phyloP scores from a whole-genome alignment of 257 asterid genomes.

The Solanum etuberosum region DNA sequence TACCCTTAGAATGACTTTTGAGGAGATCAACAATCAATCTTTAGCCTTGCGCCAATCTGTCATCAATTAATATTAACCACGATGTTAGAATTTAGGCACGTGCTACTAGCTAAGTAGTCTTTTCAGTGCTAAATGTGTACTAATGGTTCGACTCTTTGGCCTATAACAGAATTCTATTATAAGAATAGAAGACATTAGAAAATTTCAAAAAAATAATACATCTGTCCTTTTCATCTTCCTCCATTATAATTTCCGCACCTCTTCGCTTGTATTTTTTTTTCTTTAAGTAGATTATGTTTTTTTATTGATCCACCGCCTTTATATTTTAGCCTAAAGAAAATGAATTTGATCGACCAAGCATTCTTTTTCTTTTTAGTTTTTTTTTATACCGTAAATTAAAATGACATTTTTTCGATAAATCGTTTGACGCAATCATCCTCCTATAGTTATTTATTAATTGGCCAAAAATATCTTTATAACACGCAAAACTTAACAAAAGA shows the following conservation, averaged over 20 bases:
- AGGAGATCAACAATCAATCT: background rate
- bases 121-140: background rate
- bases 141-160: background rate
- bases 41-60: background rate
- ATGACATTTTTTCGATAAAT: fast-evolving
- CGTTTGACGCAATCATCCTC: background rate
- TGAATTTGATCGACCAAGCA: background rate
- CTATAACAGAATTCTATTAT: too few relatives aligned
- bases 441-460: background rate
- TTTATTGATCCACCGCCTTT: background rate
- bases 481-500: background rate
- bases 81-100: background rate
- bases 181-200: background rate
- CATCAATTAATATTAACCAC: too few relatives aligned
- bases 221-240: too few relatives aligned
- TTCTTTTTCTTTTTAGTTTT: too few relatives aligned
- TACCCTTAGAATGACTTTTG: background rate
- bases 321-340: background rate
- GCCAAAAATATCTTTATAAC: background rate
- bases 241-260: too few relatives aligned
- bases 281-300: background rate
- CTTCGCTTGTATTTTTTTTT: background rate
- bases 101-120: background rate
- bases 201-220: too few relatives aligned
- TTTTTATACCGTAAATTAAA: too few relatives aligned